Evolutionary conservation across 192 early-diverging fungal species (phyloP).

Genomic region (Linnemannia zychae): DNA sequence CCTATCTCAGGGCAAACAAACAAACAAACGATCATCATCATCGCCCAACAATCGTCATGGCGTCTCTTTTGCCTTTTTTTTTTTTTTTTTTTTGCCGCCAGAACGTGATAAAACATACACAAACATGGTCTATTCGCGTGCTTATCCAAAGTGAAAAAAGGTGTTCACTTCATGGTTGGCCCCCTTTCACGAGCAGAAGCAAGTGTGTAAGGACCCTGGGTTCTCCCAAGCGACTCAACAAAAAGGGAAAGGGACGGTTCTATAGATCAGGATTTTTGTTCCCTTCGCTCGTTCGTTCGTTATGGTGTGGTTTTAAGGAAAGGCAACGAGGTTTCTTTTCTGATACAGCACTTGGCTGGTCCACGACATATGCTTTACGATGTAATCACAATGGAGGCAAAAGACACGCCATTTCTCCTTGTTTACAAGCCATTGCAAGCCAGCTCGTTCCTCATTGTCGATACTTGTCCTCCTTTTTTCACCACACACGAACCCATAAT

Average conservation of each 20-base stretch:
- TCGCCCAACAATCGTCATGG: background rate
- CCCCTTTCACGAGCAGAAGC: background rate
- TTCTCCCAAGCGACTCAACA: background rate
- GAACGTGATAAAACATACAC: constrained; percentile 2
- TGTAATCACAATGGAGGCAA: too few species aligned
- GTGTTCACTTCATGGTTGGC: background rate
- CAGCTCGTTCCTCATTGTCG: too few species aligned
- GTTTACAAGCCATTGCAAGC: too few species aligned
- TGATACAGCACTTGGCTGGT: background rate
- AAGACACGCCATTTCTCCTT: background rate
- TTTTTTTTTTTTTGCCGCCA: background rate
- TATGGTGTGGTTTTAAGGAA: background rate
- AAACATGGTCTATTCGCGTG: constrained; percentile 8
- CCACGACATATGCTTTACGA: background rate
- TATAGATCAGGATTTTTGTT: too few species aligned
- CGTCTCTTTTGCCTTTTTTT: background rate
- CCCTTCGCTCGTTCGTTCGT: background rate
- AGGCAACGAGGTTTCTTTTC: background rate
- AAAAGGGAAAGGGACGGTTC: background rate
- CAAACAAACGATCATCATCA: background rate
- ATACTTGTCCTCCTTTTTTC: background rate
- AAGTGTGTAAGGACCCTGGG: background rate
- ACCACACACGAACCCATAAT: background rate
- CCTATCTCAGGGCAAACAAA: background rate
- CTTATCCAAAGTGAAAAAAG: background rate